Evolutionary conservation across 306 rosid species (phyloP).

Genomic region (Fragaria ananassa): DNA sequence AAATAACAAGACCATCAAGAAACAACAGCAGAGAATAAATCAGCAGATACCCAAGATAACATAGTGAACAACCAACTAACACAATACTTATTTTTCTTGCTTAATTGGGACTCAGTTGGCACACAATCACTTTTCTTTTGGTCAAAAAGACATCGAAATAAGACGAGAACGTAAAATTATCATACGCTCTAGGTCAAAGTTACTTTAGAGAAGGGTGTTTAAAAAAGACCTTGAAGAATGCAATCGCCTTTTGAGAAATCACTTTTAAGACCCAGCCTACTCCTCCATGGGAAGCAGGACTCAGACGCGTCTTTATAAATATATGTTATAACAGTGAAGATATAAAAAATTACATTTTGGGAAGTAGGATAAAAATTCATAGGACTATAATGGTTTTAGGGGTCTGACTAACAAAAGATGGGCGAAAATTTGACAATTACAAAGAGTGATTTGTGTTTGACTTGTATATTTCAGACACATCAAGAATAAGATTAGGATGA

Average conservation of each 20-base stretch:
- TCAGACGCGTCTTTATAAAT: neutral
- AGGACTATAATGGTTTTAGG: neutral
- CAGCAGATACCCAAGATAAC: neutral
- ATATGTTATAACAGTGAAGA: neutral
- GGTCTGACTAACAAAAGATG: neutral
- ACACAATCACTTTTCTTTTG: neutral
- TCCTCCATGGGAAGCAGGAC: neutral
- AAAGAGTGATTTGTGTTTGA: neutral
- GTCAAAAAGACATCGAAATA: neutral
- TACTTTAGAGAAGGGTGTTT: neutral
- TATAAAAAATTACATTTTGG: neutral
- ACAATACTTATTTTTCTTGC: neutral
- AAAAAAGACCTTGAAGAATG: neutral
- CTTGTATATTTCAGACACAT: neutral
- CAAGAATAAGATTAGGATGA: neutral
- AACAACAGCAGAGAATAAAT: neutral
- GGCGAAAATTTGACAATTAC: neutral
- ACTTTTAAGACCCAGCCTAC: neutral
- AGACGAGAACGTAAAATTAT: neutral
- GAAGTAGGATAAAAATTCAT: neutral
- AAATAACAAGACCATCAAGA: neutral
- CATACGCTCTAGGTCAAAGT: neutral
- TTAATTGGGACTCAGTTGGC: neutral
- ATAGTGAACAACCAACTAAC: neutral
- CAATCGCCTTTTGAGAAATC: neutral